These are phyloP conservation scores for Trichoderma harzianum DNA, from an alignment of 2,329 filamentous ascomycete genomes.

Conservation along the genomic window DNA sequence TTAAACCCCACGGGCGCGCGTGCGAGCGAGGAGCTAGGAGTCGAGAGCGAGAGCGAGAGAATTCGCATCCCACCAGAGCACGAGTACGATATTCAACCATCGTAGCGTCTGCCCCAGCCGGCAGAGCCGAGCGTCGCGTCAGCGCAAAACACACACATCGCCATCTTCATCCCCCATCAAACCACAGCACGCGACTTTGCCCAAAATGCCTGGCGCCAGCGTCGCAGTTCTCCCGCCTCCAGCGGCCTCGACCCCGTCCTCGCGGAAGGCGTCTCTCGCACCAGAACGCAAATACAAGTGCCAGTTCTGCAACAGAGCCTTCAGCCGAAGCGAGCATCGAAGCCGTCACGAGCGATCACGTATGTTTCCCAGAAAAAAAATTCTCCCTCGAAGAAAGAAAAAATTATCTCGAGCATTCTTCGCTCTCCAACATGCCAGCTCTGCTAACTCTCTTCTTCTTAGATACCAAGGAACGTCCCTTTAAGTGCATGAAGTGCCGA, in stretches of 20 bases:
- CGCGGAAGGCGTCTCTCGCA: conserved; percentile 71
- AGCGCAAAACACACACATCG: conserved; percentile 23
- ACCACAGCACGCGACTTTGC: conserved; percentile 34
- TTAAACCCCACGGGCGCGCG: conserved; percentile 68
- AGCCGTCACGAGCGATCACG: conserved; percentile 96
- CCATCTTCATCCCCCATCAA: conserved; percentile 20
- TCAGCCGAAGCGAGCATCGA: conserved; percentile 94
- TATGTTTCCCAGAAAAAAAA: conserved; percentile 56
- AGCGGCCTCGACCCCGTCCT: conserved; percentile 64
- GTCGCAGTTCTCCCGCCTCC: conserved; percentile 62
- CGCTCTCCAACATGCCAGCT: background rate
- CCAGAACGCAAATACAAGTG: conserved; percentile 99
- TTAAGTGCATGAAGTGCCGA: conserved; percentile 97
- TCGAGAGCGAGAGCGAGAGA: conserved; percentile 32
- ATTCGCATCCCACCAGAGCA: conserved; percentile 24
- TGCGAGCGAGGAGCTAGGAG: conserved; percentile 54
- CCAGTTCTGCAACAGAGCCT: conserved; percentile 96
- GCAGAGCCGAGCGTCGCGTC: conserved; percentile 26
- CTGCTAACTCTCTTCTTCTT: conserved; percentile 18
- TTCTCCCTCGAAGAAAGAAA: background rate
- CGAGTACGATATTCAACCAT: conserved; percentile 58
- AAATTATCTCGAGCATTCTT: background rate
- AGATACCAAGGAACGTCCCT: conserved; percentile 98
- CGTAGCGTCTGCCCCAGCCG: conserved; percentile 41
- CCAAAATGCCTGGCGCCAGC: conserved; percentile 67